phyloP scores from a whole-genome alignment of 2,329 filamentous ascomycete species.

The Cladosporium cucumerinum region DNA sequence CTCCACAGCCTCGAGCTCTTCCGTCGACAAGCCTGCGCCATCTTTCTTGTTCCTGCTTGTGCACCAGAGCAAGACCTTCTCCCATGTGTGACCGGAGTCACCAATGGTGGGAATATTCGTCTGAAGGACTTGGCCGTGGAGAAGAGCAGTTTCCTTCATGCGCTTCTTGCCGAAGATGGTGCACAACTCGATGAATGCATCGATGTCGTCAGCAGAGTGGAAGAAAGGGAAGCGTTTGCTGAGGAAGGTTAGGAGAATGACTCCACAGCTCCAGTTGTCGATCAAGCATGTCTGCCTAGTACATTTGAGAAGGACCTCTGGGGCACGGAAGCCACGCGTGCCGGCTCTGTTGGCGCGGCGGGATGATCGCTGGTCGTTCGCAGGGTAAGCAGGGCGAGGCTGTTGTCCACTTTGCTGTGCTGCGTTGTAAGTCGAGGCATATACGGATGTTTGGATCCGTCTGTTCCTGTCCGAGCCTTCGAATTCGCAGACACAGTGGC shows the following conservation, averaged over 20 bases:
- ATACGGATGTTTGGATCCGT: slow-evolving; percentile 54
- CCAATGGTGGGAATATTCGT: slow-evolving; percentile 89
- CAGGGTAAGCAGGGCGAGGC: slow-evolving; percentile 68
- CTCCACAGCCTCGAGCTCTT: slow-evolving; percentile 69
- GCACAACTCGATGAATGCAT: slow-evolving; percentile 95
- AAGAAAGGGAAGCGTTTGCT: slow-evolving; percentile 95
- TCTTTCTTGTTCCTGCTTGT: slow-evolving; percentile 65
- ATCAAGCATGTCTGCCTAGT: slow-evolving; percentile 89
- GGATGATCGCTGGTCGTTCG: slow-evolving; percentile 82
- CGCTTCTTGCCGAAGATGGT: slow-evolving; percentile 84
- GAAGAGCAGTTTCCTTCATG: slow-evolving; percentile 77
- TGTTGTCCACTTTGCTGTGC: slow-evolving; percentile 26
- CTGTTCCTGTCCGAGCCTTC: slow-evolving; percentile 58
- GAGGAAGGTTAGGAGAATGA: slow-evolving; percentile 94
- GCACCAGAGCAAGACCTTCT: slow-evolving; percentile 95
- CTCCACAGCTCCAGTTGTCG: slow-evolving; percentile 94
- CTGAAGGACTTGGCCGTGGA: slow-evolving; percentile 90
- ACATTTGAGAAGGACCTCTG: slow-evolving; percentile 95
- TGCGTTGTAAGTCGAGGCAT: slow-evolving; percentile 51
- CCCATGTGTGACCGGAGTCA: slow-evolving; percentile 77
- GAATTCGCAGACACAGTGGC: slow-evolving; percentile 79
- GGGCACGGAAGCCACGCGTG: slow-evolving; percentile 90
- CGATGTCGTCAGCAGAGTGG: slow-evolving; percentile 96
- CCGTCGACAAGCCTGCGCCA: slow-evolving; percentile 55
- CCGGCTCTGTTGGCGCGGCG: slow-evolving; percentile 90